phyloP scores from a whole-genome alignment of 805 yeast genomes.

The Yarrowia divulgata region DNA sequence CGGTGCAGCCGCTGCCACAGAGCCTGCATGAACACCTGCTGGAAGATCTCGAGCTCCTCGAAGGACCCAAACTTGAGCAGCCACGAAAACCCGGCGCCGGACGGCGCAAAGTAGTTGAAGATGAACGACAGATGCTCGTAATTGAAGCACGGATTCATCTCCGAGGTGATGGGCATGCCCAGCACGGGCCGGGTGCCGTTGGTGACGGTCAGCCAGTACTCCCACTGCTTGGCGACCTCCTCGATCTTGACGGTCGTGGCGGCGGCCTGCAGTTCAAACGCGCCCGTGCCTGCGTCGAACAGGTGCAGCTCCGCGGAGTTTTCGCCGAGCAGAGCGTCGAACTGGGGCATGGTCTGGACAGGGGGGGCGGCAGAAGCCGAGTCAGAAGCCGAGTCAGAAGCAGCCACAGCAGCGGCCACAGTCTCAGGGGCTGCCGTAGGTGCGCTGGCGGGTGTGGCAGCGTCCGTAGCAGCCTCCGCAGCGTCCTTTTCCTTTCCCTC shows the following conservation, averaged over 20 bases:
- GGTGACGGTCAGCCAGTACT: slow-evolving; percentile 60
- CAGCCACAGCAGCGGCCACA: slow-evolving; percentile 43
- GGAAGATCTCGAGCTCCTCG: slow-evolving; percentile 59
- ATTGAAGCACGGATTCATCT: slow-evolving; percentile 72
- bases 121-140: slow-evolving; percentile 64
- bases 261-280: slow-evolving; percentile 56
- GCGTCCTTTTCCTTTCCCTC: not conserved
- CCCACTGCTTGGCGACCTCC: slow-evolving; percentile 57
- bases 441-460: not conserved
- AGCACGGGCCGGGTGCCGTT: slow-evolving; percentile 48
- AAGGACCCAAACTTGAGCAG: slow-evolving; percentile 61
- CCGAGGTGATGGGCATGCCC: slow-evolving; percentile 56
- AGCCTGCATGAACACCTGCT: slow-evolving; percentile 58
- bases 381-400: not conserved
- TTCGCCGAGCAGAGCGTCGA: slow-evolving; percentile 7
- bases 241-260: slow-evolving; percentile 52
- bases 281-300: slow-evolving; percentile 61
- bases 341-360: not conserved
- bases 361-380: slow-evolving; percentile 9
- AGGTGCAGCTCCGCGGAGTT: slow-evolving; percentile 53
- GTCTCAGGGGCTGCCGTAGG: slow-evolving; percentile 41
- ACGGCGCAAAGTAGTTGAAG: slow-evolving; percentile 62
- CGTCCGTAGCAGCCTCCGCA: not conserved
- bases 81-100: slow-evolving; percentile 62
- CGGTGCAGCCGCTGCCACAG: slow-evolving; percentile 69